Conservation (phyloP, 192 early-diverging fungal species). For the Linnemannia zychae region DNA sequence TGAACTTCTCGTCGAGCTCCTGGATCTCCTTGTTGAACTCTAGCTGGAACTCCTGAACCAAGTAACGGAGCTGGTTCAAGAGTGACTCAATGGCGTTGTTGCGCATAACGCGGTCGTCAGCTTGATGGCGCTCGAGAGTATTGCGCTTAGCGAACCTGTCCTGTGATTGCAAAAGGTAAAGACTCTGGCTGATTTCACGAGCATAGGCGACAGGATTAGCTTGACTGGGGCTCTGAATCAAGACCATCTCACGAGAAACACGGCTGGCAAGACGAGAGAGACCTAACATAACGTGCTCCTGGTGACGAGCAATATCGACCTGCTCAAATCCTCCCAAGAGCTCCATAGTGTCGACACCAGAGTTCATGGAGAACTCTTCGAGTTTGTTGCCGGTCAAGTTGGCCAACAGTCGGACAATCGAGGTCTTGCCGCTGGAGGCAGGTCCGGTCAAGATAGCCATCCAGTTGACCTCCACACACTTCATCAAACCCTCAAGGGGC, state of each 20-base stretch:
- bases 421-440: slow-evolving; percentile 89
- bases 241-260: slow-evolving; percentile 60
- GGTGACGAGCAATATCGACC: slow-evolving; percentile 85
- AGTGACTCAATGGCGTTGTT: slow-evolving; percentile 47
- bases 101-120: slow-evolving; percentile 42
- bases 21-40: slow-evolving; percentile 34
- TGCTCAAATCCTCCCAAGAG: slow-evolving; percentile 98
- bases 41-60: slow-evolving; percentile 50
- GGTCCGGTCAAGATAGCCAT: slow-evolving; percentile 93
- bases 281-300: slow-evolving; percentile 62
- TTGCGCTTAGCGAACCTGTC: slow-evolving; percentile 35
- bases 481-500: slow-evolving; percentile 83
- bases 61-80: slow-evolving; percentile 47
- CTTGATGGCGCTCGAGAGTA: slow-evolving; percentile 22
- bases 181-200: slow-evolving; percentile 48
- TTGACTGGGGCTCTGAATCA: slow-evolving; percentile 12
- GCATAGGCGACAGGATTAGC: slow-evolving; percentile 28
- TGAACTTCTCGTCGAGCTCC: slow-evolving; percentile 47
- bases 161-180: slow-evolving; percentile 47
- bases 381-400: slow-evolving; percentile 85
- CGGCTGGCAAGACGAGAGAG: slow-evolving; percentile 61
- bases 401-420: slow-evolving; percentile 86
- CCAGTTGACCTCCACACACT: slow-evolving; percentile 91
- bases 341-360: slow-evolving; percentile 94
- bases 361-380: slow-evolving; percentile 96